Evolutionary conservation across 805 yeast species (phyloP).

Genomic region (Saccharomyces paradoxus): DNA sequence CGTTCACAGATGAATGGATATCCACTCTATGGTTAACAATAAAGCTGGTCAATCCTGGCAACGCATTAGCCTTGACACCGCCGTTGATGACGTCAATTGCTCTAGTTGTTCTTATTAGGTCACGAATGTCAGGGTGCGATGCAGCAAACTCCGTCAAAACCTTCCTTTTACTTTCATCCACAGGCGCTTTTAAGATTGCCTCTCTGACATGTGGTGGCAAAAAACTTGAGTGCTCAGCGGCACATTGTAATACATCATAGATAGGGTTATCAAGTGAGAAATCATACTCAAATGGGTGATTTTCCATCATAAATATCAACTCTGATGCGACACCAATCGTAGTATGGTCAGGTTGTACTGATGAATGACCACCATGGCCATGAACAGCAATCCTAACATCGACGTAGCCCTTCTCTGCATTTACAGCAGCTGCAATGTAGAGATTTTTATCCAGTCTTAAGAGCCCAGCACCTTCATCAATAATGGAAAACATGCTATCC

Average conservation of each 20-base stretch:
- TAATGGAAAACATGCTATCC: conserved; percentile 48
- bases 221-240: conserved; percentile 36
- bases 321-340: conserved; percentile 63
- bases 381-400: conserved; percentile 30
- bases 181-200: conserved; percentile 9
- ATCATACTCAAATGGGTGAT: conserved; percentile 37
- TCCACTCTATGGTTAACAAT: conserved; percentile 52
- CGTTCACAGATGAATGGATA: conserved; percentile 38
- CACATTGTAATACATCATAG: conserved; percentile 48
- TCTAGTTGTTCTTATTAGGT: conserved; percentile 38
- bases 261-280: conserved; percentile 51
- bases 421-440: conserved; percentile 41
- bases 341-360: conserved; percentile 59
- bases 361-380: conserved; percentile 54
- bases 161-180: conserved; percentile 10
- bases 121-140: conserved; percentile 9
- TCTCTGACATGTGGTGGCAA: conserved; percentile 7
- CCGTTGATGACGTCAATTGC: conserved; percentile 56
- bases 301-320: conserved; percentile 46
- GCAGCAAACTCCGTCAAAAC: background rate
- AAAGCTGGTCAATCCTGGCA: conserved; percentile 50
- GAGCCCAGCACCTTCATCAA: conserved; percentile 56
- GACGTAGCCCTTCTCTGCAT: conserved; percentile 52
- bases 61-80: conserved; percentile 59
- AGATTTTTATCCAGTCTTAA: conserved; percentile 33